These are phyloP conservation scores for Antarctomyces pellizariae DNA, from an alignment of 495 filamentous ascomycete species.

Conservation along the genomic window DNA sequence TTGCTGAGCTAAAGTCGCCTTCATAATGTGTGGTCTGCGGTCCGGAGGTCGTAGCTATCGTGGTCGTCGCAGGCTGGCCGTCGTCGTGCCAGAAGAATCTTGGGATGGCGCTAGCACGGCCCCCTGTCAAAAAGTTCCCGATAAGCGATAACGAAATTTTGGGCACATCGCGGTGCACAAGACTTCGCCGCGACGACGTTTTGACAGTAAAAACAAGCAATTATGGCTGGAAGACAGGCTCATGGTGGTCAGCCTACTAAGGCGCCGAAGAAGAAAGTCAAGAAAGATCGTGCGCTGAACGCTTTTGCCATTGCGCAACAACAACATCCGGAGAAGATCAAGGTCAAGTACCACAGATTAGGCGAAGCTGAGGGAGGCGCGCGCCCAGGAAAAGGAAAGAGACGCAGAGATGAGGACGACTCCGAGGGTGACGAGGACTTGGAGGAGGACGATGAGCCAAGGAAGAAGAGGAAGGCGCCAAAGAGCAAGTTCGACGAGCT, in stretches of 20 bases:
- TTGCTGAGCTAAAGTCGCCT: background rate
- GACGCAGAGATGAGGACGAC: conserved; percentile 15
- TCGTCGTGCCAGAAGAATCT: conserved; percentile 1
- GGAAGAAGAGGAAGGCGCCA: conserved; percentile 21
- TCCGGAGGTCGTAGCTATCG: background rate
- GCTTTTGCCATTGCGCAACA: conserved; percentile 67
- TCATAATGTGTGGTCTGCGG: background rate
- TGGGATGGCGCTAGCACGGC: conserved; percentile 9
- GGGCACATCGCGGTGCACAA: background rate
- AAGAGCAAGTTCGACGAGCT: conserved; percentile 23
- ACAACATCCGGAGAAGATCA: conserved; percentile 24
- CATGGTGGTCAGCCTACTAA: conserved; percentile 23
- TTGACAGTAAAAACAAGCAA: conserved; percentile 7
- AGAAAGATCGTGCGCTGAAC: conserved; percentile 35
- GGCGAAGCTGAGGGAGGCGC: conserved; percentile 27
- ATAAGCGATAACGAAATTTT: conserved; percentile 2
- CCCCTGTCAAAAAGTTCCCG: conserved; percentile 8
- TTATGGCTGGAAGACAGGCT: conserved; percentile 48
- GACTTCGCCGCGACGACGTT: background rate
- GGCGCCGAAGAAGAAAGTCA: conserved; percentile 25
- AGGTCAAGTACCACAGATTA: conserved; percentile 30
- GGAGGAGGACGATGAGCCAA: conserved; percentile 24
- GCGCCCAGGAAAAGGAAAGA: conserved; percentile 7
- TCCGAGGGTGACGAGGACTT: conserved; percentile 28
- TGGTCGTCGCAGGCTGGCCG: background rate